Evolutionary conservation across 768 basidiomycete species (phyloP).

Genomic region (Tephrocybe sp.): DNA sequence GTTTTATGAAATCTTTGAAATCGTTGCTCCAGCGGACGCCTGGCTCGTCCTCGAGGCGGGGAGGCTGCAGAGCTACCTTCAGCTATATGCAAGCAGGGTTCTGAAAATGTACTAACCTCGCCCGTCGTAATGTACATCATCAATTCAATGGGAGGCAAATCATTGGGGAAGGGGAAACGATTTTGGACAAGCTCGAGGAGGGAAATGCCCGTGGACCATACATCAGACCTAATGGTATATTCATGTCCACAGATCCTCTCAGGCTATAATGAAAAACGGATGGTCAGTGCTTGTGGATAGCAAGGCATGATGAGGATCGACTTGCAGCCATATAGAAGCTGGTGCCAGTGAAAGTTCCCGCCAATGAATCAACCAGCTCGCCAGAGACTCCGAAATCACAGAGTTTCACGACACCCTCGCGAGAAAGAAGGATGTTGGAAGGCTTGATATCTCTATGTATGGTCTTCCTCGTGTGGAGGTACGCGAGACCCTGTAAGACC

Average conservation of each 20-base stretch:
- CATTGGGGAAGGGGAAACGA: conserved; percentile 91
- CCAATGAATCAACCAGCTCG: conserved; percentile 85
- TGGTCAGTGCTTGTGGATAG: conserved; percentile 9
- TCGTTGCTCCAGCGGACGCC: conserved; percentile 70
- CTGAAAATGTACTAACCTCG: conserved; percentile 49
- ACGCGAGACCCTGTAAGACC: conserved; percentile 89
- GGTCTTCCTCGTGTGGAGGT: conserved; percentile 86
- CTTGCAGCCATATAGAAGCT: conserved; percentile 98
- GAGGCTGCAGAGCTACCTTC: conserved; percentile 49
- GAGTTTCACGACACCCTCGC: conserved; percentile 86
- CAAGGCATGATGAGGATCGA: conserved; percentile 17
- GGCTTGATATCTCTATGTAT: conserved; percentile 97
- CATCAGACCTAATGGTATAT: conserved; percentile 94
- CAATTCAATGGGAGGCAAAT: conserved; percentile 91
- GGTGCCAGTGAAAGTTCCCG: conserved; percentile 96
- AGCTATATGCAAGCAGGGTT: conserved; percentile 12
- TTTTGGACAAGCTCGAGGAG: conserved; percentile 92
- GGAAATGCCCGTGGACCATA: conserved; percentile 97
- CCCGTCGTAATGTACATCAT: conserved; percentile 85
- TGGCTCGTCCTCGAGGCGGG: conserved; percentile 75
- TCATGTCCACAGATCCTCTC: conserved; percentile 90
- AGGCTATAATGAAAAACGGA: conserved; percentile 48
- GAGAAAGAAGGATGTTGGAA: conserved; percentile 87
- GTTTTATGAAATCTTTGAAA: conserved; percentile 90
- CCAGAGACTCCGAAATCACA: conserved; percentile 98